phyloP scores from a whole-genome alignment of 352 stramenopile species.

The Phytophthora constricta region DNA sequence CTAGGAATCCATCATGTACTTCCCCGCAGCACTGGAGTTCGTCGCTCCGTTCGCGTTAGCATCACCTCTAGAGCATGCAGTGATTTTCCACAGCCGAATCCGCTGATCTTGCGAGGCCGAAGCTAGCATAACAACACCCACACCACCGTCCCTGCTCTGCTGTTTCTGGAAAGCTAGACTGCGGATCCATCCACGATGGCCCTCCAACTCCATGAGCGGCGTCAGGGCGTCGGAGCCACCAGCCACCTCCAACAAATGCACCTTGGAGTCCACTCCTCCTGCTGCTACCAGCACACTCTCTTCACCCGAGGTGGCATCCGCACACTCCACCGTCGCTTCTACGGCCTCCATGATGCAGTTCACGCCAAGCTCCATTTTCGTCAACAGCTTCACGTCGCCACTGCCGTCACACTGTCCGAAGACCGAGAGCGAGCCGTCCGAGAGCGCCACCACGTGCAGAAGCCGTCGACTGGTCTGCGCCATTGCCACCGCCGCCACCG shows the following conservation, averaged over 20 bases:
- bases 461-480: slow-evolving; percentile 36
- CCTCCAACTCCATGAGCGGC: slow-evolving; percentile 54
- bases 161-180: slow-evolving; percentile 57
- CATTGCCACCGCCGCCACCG: slow-evolving; percentile 48
- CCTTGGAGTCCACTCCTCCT: slow-evolving; percentile 72
- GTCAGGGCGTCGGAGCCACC: slow-evolving; percentile 15
- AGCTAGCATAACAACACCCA: slow-evolving; percentile 42
- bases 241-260: slow-evolving; percentile 67
- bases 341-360: slow-evolving; percentile 66
- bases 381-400: slow-evolving; percentile 17
- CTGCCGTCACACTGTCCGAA: slow-evolving; percentile 37
- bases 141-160: not conserved
- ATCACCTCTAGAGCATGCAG: slow-evolving; percentile 4
- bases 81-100: slow-evolving; percentile 75
- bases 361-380: slow-evolving; percentile 39
- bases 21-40: slow-evolving; percentile 6
- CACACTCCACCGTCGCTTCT: slow-evolving; percentile 22
- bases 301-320: not conserved
- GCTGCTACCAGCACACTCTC: slow-evolving; percentile 59
- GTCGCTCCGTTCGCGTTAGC: not conserved
- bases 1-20: slow-evolving; percentile 44
- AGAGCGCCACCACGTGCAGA: slow-evolving; percentile 56
- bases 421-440: slow-evolving; percentile 49
- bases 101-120: slow-evolving; percentile 77
- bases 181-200: slow-evolving; percentile 75